Base-by-base conservation (phyloP, 139 green algal species). In the Chlamydomonas sp. region DNA sequence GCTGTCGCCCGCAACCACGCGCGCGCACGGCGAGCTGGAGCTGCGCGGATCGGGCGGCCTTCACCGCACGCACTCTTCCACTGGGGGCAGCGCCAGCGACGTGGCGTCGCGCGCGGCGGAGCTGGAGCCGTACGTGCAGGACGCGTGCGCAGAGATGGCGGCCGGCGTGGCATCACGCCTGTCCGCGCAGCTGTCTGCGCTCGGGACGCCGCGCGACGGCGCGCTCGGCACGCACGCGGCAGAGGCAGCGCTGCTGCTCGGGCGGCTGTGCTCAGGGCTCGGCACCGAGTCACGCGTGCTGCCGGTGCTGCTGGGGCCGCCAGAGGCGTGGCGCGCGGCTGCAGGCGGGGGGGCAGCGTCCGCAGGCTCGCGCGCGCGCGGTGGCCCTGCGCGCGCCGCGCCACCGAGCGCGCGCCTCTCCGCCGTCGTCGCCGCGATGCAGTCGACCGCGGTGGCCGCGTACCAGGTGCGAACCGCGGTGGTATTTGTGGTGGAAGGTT, bases 101-200 rank as follows among this genome's bases (percentile, higher is more conserved):
- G 59, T 43, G n/a, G 10, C 29, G n/a, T 39, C 13, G 24, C 70
- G 88, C 1, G 59, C 81, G 5, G 50, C 38, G 0, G 72, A 87
- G 57, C 79, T 94, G 72, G 75, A 88, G 78, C 81, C 77, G 1
- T 85, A 79, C 50, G 73, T 89, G 33, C 85, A 91, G 69, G 35
- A 81, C 49, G 73, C 77, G 60, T 89, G 75, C 34, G 65, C 70
- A 28, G 50, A 76, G 47, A 72, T 85, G 43, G 73, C 73, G 16
- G 62, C 48, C 24, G 16, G 29, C 10, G 50, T 79, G 6, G 73
- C 67, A 36, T 58, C 67, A 4, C 13, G 50, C 8, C 67, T 65
- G 49, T 5, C 29, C 49, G 30, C 4, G 28, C 49, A 70, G 58
- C 39, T 85, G 35, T 37, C 78, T 33, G 8, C 31, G 35, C 35